These are phyloP conservation scores for Colletotrichum spaethianum DNA, from an alignment of 2,329 filamentous ascomycete genomes.

Conservation along the genomic window DNA sequence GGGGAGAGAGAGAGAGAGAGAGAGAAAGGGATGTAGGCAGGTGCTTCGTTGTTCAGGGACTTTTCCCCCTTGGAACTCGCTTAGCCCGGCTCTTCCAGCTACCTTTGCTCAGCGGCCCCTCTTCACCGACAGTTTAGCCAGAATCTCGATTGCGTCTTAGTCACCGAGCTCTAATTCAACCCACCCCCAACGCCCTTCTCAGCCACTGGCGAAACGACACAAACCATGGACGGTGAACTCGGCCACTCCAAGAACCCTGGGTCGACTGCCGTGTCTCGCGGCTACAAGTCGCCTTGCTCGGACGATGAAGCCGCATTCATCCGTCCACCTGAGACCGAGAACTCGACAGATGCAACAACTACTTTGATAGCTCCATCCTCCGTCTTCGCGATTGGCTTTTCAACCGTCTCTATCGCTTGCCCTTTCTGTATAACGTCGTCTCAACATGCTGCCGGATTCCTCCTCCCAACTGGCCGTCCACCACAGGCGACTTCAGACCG, in stretches of 20 bases:
- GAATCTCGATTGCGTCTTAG: neutral
- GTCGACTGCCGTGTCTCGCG: neutral
- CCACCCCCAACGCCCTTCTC: neutral
- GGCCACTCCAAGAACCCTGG: neutral
- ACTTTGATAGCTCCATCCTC: neutral
- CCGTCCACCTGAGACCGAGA: neutral
- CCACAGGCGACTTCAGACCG: too few species aligned
- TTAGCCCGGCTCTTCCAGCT: neutral
- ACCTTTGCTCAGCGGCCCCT: neutral
- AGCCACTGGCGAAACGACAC: neutral
- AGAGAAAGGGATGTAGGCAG: neutral
- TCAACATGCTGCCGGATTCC: constrained; percentile 18
- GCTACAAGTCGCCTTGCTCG: neutral
- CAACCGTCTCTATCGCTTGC: too few species aligned
- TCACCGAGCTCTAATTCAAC: neutral
- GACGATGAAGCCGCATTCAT: too few species aligned
- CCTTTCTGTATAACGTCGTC: constrained; percentile 16
- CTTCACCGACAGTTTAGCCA: constrained; percentile 26
- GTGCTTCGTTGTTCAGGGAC: neutral
- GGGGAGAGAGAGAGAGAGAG: too few species aligned
- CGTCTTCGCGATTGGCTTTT: constrained; percentile 23
- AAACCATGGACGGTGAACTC: neutral
- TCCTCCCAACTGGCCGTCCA: neutral
- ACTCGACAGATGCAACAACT: constrained; percentile 12
- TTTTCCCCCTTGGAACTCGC: neutral